Conservation (phyloP, 305 asterid genomes). For the Fraxinus platypoda region DNA sequence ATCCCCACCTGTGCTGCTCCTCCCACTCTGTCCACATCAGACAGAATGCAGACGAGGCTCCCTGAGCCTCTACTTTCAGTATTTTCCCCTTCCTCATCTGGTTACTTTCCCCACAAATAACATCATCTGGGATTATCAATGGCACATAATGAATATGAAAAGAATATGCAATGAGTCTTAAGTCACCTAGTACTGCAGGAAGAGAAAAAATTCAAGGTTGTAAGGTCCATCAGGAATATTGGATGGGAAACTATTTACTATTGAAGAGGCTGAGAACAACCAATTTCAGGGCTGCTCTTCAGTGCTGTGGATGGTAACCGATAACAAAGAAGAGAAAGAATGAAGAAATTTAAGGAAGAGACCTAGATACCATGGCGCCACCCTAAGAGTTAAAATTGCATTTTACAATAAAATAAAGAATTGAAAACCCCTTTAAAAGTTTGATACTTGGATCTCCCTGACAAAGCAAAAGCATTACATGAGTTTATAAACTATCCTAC, state of each 20-base stretch:
- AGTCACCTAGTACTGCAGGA: background rate
- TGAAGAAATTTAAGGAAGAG: background rate
- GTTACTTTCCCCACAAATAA: background rate
- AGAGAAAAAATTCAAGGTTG: background rate
- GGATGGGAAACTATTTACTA: background rate
- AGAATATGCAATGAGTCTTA: background rate
- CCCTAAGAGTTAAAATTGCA: background rate
- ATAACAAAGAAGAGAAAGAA: background rate
- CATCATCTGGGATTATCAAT: background rate
- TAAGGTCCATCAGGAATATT: background rate
- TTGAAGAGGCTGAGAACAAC: background rate
- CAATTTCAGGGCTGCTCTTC: background rate
- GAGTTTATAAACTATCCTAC: background rate
- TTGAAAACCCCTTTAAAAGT: background rate
- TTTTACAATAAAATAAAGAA: background rate
- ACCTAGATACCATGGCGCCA: background rate
- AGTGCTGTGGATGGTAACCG: background rate
- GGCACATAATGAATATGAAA: background rate
- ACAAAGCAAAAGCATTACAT: background rate
- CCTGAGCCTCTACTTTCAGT: background rate
- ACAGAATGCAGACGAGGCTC: background rate
- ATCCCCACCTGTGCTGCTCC: background rate
- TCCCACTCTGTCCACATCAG: conserved; percentile 5
- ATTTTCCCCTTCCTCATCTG: background rate
- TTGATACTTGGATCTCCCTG: background rate